Evolutionary conservation across 164 flowering plant species (phyloP).

Genomic region (Chimonanthus salicifolius): DNA sequence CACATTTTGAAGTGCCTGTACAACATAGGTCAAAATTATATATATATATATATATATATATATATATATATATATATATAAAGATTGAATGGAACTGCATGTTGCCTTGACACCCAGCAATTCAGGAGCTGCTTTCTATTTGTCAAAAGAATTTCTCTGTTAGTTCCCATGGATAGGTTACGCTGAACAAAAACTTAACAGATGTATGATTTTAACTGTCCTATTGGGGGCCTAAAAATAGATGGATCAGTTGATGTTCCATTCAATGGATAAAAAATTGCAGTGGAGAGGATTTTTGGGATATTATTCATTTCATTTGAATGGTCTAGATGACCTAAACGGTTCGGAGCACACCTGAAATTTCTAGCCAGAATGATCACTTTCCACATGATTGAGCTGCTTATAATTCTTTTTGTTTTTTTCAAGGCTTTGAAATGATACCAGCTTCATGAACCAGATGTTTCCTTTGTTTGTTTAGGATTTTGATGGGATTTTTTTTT

Average conservation of each 20-base stretch:
- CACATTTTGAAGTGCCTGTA: too few species aligned
- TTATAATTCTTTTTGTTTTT: background rate
- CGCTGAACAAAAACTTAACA: too few species aligned
- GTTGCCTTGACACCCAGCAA: background rate
- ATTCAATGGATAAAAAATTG: too few species aligned
- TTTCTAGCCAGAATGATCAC: background rate
- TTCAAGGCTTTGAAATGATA: background rate
- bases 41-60: too few species aligned
- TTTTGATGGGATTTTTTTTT: conserved; percentile 1
- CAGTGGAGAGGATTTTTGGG: too few species aligned
- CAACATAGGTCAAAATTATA: too few species aligned
- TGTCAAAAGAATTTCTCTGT: background rate
- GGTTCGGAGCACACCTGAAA: background rate
- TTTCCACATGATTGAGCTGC: background rate
- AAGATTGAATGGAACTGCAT: too few species aligned
- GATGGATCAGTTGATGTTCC: too few species aligned
- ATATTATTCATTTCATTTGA: background rate
- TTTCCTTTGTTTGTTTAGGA: background rate
- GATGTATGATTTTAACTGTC: too few species aligned
- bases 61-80: too few species aligned
- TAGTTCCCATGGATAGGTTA: too few species aligned
- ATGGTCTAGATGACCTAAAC: background rate
- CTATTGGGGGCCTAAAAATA: too few species aligned
- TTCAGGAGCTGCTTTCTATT: background rate
- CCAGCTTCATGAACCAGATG: conserved; percentile 1